Conservation (phyloP, 208 protist genomes). For the Trypanosoma platydactyli region DNA sequence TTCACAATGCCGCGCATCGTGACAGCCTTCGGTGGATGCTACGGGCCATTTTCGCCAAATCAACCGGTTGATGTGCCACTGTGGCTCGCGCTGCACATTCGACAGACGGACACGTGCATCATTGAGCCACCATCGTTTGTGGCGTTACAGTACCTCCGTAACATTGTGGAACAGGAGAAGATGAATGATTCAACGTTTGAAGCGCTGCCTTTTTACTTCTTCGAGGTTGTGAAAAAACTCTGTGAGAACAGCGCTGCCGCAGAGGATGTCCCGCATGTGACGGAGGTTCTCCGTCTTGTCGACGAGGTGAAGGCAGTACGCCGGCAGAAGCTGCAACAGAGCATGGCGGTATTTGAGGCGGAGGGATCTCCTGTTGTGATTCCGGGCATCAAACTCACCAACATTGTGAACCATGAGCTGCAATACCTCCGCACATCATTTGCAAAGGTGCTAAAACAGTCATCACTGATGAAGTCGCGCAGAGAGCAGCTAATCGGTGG, state of each 20-base stretch:
- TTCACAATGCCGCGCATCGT: slow-evolving; percentile 74
- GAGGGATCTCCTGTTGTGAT: slow-evolving; percentile 78
- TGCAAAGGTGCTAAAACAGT: slow-evolving; percentile 70
- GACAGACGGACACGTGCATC: slow-evolving; percentile 79
- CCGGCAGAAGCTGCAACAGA: slow-evolving; percentile 76
- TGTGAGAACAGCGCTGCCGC: slow-evolving; percentile 33
- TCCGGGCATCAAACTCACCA: slow-evolving; percentile 84
- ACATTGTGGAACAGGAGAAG: slow-evolving; percentile 63
- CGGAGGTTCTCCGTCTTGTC: slow-evolving; percentile 76
- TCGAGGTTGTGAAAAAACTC: slow-evolving; percentile 72
- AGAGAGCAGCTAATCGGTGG: slow-evolving; percentile 36
- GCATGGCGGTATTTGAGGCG: slow-evolving; percentile 79
- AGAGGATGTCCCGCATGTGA: slow-evolving; percentile 56
- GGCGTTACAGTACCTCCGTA: slow-evolving; percentile 45
- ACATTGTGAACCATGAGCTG: slow-evolving; percentile 81
- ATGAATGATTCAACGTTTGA: slow-evolving; percentile 73
- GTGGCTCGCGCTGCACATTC: slow-evolving; percentile 85
- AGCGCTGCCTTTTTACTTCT: slow-evolving; percentile 87
- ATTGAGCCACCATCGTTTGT: slow-evolving; percentile 66
- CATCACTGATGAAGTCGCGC: slow-evolving; percentile 59
- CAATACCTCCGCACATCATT: slow-evolving; percentile 77
- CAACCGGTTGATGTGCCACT: slow-evolving; percentile 79
- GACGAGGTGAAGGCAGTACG: slow-evolving; percentile 70
- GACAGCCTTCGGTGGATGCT: slow-evolving; percentile 58
- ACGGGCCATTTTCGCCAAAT: slow-evolving; percentile 81